Evolutionary conservation across 257 asterid species (phyloP), one percentile per base, ranked within the genome.

Genomic region (Knoxia roxburghii): DNA sequence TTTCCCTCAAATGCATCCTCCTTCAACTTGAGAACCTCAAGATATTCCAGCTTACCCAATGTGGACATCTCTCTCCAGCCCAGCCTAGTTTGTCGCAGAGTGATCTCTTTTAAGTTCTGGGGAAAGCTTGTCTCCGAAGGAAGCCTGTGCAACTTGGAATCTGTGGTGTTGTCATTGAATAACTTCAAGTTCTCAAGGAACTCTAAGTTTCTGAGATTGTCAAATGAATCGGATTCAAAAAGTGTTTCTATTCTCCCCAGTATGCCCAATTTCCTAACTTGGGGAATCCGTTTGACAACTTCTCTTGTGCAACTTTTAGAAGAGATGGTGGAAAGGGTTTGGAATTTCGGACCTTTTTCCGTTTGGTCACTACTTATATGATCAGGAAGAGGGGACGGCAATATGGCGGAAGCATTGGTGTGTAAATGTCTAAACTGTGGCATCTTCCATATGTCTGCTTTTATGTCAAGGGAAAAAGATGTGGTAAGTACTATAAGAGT

Each of bases 271-370:
- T 68, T 76, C 72, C 76, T 82, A 43, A 86, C 65, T 46, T 78
- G 77, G 7, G 78, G 80, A 54, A 77, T 73, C 60, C 77, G 62
- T 8, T 77, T 77, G 35, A 88, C 78, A 26, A 86, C 80, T 17
- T 79, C 87, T 15, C 51, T 76, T 0, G 76, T 77, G 81, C 93
- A 84, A 56, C 87, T 79, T 14, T 85, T 88, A 0, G 87, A 87
- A 4, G 95, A 71, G 51, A 88, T 73, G 13, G 81, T 67, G 0
- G 85, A 76, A 21, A 86, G 82, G 11, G 92, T 87, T 77, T 83
- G 90, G 21, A n/a, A n/a, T n/a, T n/a, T n/a, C n/a, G n/a, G n/a
- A n/a, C n/a, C n/a, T n/a, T n/a, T n/a, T n/a, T n/a, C n/a, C n/a
- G n/a, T n/a, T n/a, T n/a, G n/a, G n/a, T n/a, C n/a, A n/a, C n/a